Conservation (phyloP, 2,329 filamentous ascomycete species). For the Arthroderma sp. region DNA sequence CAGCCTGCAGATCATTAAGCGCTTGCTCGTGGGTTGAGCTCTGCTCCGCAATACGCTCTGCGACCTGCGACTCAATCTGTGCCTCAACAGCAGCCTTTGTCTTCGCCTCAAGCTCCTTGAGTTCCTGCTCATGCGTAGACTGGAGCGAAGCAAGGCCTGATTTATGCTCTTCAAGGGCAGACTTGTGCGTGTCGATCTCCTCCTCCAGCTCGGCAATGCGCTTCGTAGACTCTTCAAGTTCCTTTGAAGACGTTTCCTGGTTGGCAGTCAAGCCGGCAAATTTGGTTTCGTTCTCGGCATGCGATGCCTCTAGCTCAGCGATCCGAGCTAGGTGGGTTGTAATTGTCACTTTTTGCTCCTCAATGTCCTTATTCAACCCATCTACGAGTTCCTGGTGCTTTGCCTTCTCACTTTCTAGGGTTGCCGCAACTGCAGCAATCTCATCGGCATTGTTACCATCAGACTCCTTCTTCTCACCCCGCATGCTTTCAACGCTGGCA, state of each 20-base stretch:
- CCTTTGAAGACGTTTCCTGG: constrained; percentile 42
- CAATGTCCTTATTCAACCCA: constrained; percentile 58
- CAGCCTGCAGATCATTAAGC: constrained; percentile 46
- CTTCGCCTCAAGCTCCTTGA: constrained; percentile 28
- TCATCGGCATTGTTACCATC: constrained; percentile 19
- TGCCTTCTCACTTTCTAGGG: constrained; percentile 38
- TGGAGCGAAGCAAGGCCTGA: constrained; percentile 41
- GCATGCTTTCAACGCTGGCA: constrained; percentile 38
- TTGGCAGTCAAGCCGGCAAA: constrained; percentile 53
- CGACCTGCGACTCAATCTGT: constrained; percentile 23
- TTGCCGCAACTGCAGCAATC: constrained; percentile 30
- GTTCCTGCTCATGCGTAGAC: constrained; percentile 36
- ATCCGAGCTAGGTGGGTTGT: constrained; percentile 56
- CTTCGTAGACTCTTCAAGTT: constrained; percentile 30
- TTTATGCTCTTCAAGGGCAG: constrained; percentile 41
- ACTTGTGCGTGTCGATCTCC: constrained; percentile 44
- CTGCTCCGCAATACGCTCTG: constrained; percentile 29
- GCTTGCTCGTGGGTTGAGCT: constrained; percentile 47
- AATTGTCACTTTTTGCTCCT: constrained; percentile 66
- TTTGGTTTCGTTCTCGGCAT: constrained; percentile 52
- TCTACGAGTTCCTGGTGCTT: constrained; percentile 49
- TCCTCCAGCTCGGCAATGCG: constrained; percentile 43
- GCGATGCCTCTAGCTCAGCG: constrained; percentile 58
- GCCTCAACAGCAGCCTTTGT: constrained; percentile 24
- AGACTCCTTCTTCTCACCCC: constrained; percentile 26